phyloP scores from a whole-genome alignment of 257 asterid species.

The Osmanthus fragrans region DNA sequence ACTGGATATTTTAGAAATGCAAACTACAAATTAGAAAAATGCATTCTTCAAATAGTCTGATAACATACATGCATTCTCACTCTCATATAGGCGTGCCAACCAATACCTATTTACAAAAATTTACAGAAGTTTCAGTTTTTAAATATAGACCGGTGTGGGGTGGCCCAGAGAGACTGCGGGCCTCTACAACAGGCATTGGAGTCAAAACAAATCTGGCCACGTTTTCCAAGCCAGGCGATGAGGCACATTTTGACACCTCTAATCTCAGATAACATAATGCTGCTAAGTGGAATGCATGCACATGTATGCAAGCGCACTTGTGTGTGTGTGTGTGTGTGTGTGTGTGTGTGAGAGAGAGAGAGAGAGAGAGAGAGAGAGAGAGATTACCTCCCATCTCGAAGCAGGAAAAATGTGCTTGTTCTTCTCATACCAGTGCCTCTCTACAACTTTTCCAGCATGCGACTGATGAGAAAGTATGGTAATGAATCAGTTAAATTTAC shows the following conservation, averaged over 20 bases:
- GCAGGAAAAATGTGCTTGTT: constrained; percentile 99
- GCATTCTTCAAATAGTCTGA: neutral
- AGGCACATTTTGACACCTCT: neutral
- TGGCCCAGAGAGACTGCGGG: neutral
- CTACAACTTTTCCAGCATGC: constrained; percentile 99
- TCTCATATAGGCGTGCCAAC: neutral
- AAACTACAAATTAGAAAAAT: neutral
- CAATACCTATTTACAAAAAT: neutral
- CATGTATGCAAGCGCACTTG: neutral
- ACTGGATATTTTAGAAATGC: neutral
- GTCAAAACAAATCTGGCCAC: neutral
- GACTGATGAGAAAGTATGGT: constrained; percentile 51
- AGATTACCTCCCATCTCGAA: constrained; percentile 94
- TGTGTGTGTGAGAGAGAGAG: neutral
- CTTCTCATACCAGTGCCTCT: constrained; percentile 99
- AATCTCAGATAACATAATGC: neutral
- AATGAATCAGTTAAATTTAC: constrained; percentile 11
- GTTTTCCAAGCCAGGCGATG: neutral
- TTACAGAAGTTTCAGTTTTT: neutral
- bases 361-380: neutral
- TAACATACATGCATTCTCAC: neutral
- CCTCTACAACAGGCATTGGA: neutral
- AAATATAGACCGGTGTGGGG: neutral
- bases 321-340: too few species aligned
- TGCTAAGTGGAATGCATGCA: neutral